These are phyloP conservation scores for Russula earlei DNA, from an alignment of 768 basidiomycete genomes.

Conservation along the genomic window DNA sequence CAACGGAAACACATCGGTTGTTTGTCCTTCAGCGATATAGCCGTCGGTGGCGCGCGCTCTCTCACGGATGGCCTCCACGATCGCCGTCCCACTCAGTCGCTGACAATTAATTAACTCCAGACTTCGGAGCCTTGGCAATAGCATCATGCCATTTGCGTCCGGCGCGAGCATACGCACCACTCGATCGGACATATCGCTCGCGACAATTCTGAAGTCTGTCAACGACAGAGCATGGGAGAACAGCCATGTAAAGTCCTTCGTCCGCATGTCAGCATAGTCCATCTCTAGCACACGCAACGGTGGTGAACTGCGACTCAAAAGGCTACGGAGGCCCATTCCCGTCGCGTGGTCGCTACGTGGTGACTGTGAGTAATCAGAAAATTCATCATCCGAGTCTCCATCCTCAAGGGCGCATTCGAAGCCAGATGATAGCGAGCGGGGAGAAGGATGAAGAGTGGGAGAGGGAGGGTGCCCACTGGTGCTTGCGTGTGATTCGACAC, in stretches of 20 bases:
- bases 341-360: slow-evolving; percentile 70
- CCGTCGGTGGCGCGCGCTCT: slow-evolving; percentile 37
- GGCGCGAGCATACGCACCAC: slow-evolving; percentile 56
- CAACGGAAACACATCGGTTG: slow-evolving; percentile 19
- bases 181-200: slow-evolving; percentile 72
- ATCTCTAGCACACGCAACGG: slow-evolving; percentile 60
- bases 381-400: slow-evolving; percentile 71
- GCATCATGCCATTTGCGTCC: slow-evolving; percentile 26
- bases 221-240: slow-evolving; percentile 48
- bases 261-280: slow-evolving; percentile 78
- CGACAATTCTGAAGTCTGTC: slow-evolving; percentile 62
- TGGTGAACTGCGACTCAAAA: slow-evolving; percentile 52
- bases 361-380: slow-evolving; percentile 65
- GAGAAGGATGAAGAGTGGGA: background rate
- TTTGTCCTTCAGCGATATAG: slow-evolving; percentile 14
- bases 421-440: background rate
- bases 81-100: slow-evolving; percentile 46
- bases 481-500: background rate
- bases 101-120: slow-evolving; percentile 56
- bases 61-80: slow-evolving; percentile 42
- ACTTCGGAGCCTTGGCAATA: slow-evolving; percentile 45
- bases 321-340: slow-evolving; percentile 66
- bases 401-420: slow-evolving; percentile 32
- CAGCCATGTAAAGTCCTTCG: slow-evolving; percentile 66
- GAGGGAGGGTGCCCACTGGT: background rate